These are phyloP conservation scores for Climacium dendroides DNA, from an alignment of 225 moss, liverwort and hornwort species.

Conservation along the genomic window DNA sequence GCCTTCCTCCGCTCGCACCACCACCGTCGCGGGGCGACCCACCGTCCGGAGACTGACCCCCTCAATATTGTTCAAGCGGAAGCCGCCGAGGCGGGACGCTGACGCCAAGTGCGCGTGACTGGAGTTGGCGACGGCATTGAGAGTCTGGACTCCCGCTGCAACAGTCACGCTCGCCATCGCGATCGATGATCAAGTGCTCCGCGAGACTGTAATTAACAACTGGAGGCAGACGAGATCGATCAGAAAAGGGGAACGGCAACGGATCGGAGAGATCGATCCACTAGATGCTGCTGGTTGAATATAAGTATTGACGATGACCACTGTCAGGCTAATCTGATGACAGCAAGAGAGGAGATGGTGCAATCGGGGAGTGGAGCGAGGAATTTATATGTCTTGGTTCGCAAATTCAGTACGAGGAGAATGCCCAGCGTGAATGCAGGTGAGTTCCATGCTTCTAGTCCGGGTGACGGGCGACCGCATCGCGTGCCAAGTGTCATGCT, in stretches of 20 bases:
- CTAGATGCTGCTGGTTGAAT: neutral
- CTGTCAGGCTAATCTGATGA: neutral
- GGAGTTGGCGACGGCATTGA: neutral
- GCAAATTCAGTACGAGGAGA: neutral
- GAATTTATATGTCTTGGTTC: neutral
- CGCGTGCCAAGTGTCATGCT: neutral
- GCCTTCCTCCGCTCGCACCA: constrained; percentile 16
- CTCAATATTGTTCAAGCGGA: neutral
- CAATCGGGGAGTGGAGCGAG: neutral
- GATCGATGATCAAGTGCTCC: neutral
- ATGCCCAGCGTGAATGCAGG: neutral
- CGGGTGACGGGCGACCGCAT: no score
- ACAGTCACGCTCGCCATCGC: neutral
- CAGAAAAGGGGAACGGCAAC: neutral
- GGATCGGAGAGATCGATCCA: neutral
- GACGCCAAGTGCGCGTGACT: neutral
- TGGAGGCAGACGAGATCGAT: neutral
- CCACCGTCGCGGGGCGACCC: neutral
- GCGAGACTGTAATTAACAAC: neutral
- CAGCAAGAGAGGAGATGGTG: neutral
- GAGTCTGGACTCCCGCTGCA: neutral
- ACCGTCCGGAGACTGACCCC: neutral
- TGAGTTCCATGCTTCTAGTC: neutral
- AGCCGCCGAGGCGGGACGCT: neutral
- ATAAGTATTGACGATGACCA: neutral